Evolutionary conservation across 768 basidiomycete genomes (phyloP), one percentile per base, ranked within the genome.

Genomic region (Mycena indigotica): DNA sequence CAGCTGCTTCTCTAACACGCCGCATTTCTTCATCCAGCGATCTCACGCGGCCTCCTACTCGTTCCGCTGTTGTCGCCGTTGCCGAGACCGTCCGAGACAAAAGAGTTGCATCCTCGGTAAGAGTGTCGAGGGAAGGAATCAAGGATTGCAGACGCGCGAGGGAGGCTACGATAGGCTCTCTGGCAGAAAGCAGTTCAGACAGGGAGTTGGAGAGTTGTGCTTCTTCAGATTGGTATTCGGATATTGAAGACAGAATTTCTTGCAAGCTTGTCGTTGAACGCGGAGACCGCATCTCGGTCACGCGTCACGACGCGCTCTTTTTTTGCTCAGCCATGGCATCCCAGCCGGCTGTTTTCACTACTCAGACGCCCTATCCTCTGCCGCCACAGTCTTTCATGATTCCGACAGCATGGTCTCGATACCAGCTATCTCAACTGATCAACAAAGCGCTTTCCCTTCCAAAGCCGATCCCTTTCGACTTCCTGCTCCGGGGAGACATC

Each of bases 351-450:
- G 70, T 93, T 2, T 88, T 92, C 66, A 88, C 85, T 17, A 93
- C 92, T 0, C 80, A 86, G 53, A 84, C 88, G 0, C 74, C 75
- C 2, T 92, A 94, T 70, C 79, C 84, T 12, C 82, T 96, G 13
- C 94, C 90, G 0, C 80, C 86, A 1, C 91, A 95, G 70, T 93
- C 93, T 67, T 98, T 93, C 69, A 87, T 97, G 85, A 88, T 98
- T 16, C 96, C 97, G 2, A 79, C 86, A 1, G 76, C 83, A 71
- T 98, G 95, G 95, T 84, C 82, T 56, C 86, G 96, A n/a, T 98
- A 91, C 72, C 96, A 98, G 66, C 88, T 99, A 28, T 98, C 95
- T 1, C 94, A 98, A 59, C 87, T 98, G 40, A 86, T 99, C 57
- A 99, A 99, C 77, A 97, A 97, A 68, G 92, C 95, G 1, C 78